These are phyloP conservation scores for Citrullus colocynthis DNA, from an alignment of 306 rosid genomes.

Conservation along the genomic window DNA sequence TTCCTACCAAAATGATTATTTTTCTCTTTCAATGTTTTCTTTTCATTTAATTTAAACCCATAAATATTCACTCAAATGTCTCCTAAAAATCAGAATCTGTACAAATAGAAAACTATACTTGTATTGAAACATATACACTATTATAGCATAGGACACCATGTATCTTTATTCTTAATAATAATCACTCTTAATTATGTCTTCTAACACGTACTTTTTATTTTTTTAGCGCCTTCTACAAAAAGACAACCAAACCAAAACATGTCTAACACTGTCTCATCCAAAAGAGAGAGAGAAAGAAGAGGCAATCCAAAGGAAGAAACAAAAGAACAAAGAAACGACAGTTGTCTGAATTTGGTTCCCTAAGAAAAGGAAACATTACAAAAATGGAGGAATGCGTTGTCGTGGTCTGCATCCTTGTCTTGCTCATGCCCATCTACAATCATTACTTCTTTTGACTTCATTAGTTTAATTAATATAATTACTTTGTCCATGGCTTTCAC, in stretches of 20 bases:
- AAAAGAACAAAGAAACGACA: neutral
- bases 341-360: neutral
- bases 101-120: too few species aligned
- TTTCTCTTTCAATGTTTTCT: too few species aligned
- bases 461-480: neutral
- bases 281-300: neutral
- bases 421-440: neutral
- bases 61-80: too few species aligned
- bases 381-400: neutral
- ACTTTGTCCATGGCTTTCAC: neutral
- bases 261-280: neutral
- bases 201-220: neutral
- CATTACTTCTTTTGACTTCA: neutral
- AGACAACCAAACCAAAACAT: neutral
- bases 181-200: too few species aligned
- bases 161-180: too few species aligned
- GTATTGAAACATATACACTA: too few species aligned
- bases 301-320: too few species aligned
- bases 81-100: too few species aligned
- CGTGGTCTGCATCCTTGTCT: neutral
- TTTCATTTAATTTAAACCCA: too few species aligned
- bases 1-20: too few species aligned
- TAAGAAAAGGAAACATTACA: neutral
- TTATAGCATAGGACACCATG: too few species aligned
- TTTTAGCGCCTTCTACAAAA: neutral